Conservation (phyloP, 2,329 filamentous ascomycete genomes). For the Penicillium sp. region DNA sequence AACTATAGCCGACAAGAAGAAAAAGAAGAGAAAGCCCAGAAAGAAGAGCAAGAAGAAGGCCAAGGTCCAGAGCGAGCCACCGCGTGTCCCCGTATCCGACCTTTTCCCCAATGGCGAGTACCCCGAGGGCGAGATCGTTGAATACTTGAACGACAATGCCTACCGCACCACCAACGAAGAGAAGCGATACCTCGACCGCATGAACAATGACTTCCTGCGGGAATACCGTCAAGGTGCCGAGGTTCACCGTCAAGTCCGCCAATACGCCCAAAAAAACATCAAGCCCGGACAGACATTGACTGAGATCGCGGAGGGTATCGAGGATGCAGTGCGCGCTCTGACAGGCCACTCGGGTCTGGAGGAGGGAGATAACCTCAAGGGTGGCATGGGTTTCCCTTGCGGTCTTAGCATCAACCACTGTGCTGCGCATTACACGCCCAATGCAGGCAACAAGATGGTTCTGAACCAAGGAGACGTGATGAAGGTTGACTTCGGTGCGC, state of each 20-base stretch:
- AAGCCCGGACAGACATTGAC: slow-evolving; percentile 76
- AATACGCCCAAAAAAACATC: slow-evolving; percentile 75
- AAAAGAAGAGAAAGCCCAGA: slow-evolving; percentile 85
- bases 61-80: slow-evolving; percentile 72
- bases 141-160: slow-evolving; percentile 72
- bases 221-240: slow-evolving; percentile 85
- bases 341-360: slow-evolving; percentile 72
- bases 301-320: slow-evolving; percentile 82
- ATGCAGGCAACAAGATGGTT: slow-evolving; percentile 75
- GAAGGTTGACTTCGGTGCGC: slow-evolving; percentile 70
- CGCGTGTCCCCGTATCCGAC: slow-evolving; percentile 67
- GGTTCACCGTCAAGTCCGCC: slow-evolving; percentile 80
- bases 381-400: slow-evolving; percentile 82
- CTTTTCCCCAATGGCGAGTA: slow-evolving; percentile 70
- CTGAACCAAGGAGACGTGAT: slow-evolving; percentile 64
- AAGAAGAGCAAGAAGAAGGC: slow-evolving; percentile 67
- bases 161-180: slow-evolving; percentile 80
- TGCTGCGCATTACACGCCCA: slow-evolving; percentile 82
- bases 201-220: slow-evolving; percentile 72
- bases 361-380: slow-evolving; percentile 72
- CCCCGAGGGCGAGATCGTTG: slow-evolving; percentile 72
- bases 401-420: slow-evolving; percentile 81
- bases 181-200: slow-evolving; percentile 75
- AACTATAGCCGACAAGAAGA: slow-evolving; percentile 59
- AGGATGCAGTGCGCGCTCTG: slow-evolving; percentile 72